These are phyloP conservation scores for Skeletonema menzelii DNA, from an alignment of 108 stramenopile genomes.

Conservation along the genomic window DNA sequence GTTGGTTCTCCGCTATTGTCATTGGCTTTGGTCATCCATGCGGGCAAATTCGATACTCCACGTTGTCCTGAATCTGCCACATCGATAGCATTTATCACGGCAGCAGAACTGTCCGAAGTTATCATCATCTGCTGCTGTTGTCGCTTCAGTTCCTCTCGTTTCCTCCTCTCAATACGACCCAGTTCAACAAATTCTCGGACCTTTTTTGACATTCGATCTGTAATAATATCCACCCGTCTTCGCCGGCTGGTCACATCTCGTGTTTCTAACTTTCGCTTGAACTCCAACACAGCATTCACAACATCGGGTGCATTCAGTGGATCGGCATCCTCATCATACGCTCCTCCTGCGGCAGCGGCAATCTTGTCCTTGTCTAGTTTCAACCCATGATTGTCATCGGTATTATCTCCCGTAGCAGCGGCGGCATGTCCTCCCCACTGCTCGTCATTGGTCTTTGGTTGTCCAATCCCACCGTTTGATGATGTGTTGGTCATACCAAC, in stretches of 20 bases:
- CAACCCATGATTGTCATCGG: neutral
- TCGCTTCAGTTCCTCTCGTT: constrained; percentile 18
- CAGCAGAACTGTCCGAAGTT: neutral
- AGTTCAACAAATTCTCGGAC: constrained; percentile 58
- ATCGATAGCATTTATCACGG: constrained; percentile 8
- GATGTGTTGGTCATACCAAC: neutral
- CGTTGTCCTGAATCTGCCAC: constrained; percentile 47
- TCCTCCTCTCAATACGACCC: constrained; percentile 41
- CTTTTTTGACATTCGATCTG: constrained; percentile 53
- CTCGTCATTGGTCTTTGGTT: constrained; percentile 7
- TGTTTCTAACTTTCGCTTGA: constrained; percentile 61
- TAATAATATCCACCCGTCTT: constrained; percentile 53
- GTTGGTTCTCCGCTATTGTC: constrained; percentile 1
- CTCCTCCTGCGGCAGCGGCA: constrained; percentile 56
- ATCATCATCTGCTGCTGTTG: constrained; percentile 15
- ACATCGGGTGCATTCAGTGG: constrained; percentile 82
- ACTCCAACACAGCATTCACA: constrained; percentile 70
- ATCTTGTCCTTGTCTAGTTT: constrained; percentile 36
- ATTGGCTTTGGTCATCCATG: constrained; percentile 75
- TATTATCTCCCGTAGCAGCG: constrained; percentile 19
- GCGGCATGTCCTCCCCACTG: constrained; percentile 38
- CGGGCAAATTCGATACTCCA: constrained; percentile 78
- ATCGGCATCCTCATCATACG: constrained; percentile 81
- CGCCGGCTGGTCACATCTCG: constrained; percentile 40
- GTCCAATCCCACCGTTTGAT: neutral